These are phyloP conservation scores for Xylaria castorea DNA, from an alignment of 495 filamentous ascomycete species.

Conservation along the genomic window DNA sequence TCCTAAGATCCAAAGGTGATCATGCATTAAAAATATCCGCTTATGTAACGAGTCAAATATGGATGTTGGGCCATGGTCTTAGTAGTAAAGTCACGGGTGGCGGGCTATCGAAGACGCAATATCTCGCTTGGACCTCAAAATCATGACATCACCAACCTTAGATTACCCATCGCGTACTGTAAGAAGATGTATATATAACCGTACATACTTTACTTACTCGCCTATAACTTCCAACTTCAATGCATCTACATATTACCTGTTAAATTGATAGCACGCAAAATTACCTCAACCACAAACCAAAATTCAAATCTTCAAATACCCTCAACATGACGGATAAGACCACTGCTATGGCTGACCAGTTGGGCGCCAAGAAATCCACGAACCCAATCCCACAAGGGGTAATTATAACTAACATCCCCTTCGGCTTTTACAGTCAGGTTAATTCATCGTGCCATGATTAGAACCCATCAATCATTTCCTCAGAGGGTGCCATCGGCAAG, in stretches of 20 bases:
- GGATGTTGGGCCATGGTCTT: neutral
- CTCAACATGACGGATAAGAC: slow-evolving; percentile 16
- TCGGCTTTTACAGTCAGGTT: neutral
- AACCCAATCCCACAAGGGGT: slow-evolving; percentile 19
- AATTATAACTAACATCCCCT: neutral
- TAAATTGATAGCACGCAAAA: neutral
- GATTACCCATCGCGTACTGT: neutral
- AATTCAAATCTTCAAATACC: neutral
- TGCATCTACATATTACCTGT: neutral
- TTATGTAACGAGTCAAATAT: neutral
- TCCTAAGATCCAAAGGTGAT: neutral
- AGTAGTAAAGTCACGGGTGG: neutral
- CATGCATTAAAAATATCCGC: neutral
- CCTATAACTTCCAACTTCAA: too few relatives aligned
- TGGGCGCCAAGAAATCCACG: slow-evolving; percentile 21
- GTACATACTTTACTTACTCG: neutral
- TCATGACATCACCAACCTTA: slow-evolving; percentile 14
- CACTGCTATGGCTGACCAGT: slow-evolving; percentile 15
- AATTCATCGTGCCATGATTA: neutral
- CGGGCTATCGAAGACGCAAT: slow-evolving; percentile 17
- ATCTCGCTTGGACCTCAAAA: neutral
- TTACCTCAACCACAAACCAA: neutral
- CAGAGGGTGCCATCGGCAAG: slow-evolving; percentile 17
- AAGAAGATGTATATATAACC: slow-evolving; percentile 8
- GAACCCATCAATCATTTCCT: slow-evolving; percentile 23